Base-by-base conservation (phyloP, 2,329 filamentous ascomycete genomes). In the Colletotrichum sublineola region DNA sequence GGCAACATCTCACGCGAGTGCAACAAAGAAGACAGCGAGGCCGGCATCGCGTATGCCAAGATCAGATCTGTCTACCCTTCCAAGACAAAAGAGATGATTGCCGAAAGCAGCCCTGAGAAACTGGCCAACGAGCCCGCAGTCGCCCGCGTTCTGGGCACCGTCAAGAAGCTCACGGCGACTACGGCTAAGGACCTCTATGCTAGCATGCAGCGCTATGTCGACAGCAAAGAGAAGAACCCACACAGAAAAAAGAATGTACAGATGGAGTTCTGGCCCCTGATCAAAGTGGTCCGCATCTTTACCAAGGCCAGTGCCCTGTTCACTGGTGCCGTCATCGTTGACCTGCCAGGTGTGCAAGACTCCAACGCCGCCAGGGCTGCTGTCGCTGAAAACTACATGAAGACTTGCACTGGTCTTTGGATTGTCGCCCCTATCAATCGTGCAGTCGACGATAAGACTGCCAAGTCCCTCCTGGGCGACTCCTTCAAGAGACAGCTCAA, bases 371-470 rank as follows among this genome's bases (percentile, higher is more conserved):
- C 90, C 44, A 84, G 90, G 60, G 84, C 86, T 44, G 86, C 87
- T 5, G 86, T 92, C 31, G 88, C 90, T 1, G 83, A 86, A 58
- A 82, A 83, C 0, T 92, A 92, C 75, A 86, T 91, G 80, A 87
- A 91, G 76, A 83, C 87, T 72, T 92, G 89, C 74, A 87, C 86
- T 2, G 85, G 86, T 3, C 78, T 91, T 0, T 92, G 88, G 88
- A 88, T 91, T 64, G 86, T 91, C n/a, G 88, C 89, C 2, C 88
- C 89, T 0, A 91, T 92, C 71, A 88, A 83, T 52, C 82, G 90
- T 15, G 88, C 88, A 1, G 88, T 92, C 2, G 87, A 91, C 73
- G 87, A 90, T 74, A 89, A 90, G 76, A 84, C 86, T 1, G 88
- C 89, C 1, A 88, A 88, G 68, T 84, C 82, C 0, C 80, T 92